Evolutionary conservation across 23 red algal species (phyloP), one percentile per base, ranked within the genome.

Genomic region (Chondrus crispus): DNA sequence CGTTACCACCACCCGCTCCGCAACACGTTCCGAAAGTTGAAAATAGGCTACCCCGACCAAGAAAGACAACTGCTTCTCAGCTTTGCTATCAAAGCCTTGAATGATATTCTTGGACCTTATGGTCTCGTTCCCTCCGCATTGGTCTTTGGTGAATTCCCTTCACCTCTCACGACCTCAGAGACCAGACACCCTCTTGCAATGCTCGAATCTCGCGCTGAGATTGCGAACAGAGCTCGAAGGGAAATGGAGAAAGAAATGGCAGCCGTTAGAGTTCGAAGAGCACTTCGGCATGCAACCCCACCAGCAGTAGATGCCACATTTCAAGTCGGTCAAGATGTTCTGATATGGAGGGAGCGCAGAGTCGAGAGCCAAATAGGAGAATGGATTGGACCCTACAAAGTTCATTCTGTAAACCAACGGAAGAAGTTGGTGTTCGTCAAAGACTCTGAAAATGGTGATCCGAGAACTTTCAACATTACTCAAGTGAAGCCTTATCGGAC

Each of bases 1-100:
- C 10, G 78, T 33, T 60, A 83, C 52, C 78, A 83, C 46, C 1
- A 83, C 46, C 46, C 78, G 12, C 32, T 83, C 24, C 46, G 1
- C 32, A 83, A 37, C 52, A 83, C 78, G 8, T 83, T 83, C 78
- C 78, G 78, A n/a, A 83, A 62, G 22, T 28, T 58, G 12, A n/a
- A 26, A 20, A 58, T 1, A 28, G 46, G 24, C 6, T 5, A 58
- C 18, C 19, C 78, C 10, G 24, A 62, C 14, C n/a, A 24, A 11
- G 55, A 20, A 14, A 24, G 22, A 12, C 9, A 14, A 35, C 19
- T 54, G 55, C 18, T 83, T 28, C 52, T 83, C 48, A 26, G 19
- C 11, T 28, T 83, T 6, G 24, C 53, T 0, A 28, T 83, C 32
- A 58, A 83, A 0, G 78, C 46, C 28, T 10, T 83, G 19, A 83